Evolutionary conservation across 352 stramenopile species (phyloP), one percentile per base, ranked within the genome.

Genomic region (Globisporangium paddicum): DNA sequence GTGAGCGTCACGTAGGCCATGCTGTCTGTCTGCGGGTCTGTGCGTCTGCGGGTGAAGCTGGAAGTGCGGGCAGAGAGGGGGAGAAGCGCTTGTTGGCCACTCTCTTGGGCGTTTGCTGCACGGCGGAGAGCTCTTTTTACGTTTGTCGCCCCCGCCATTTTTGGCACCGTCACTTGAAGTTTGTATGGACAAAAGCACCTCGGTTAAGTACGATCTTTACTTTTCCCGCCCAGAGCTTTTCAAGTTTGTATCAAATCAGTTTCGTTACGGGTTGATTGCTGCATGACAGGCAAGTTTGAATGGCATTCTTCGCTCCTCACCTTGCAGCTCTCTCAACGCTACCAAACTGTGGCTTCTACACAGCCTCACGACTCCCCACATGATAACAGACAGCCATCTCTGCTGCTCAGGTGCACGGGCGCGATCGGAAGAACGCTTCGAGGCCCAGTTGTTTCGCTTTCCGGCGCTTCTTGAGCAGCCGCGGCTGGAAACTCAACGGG

Each of bases 1-100:
- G 87, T 93, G 37, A 98, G 75, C 62, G 86, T 95, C 50, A 95
- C 83, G 77, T 93, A 95, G 32, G 86, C 86, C 86, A 95, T 95
- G 38, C 9, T 16, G 18, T 40, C 8, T 44, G 47, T 54, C 32
- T 44, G 32, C 30, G 18, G 50, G 47, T 38, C 3, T 38, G 54
- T 35, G 26, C 45, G 16, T 48, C 44, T 55, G 46, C 6, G 30
- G 51, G 7, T 16, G 44, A 50, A 34, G 34, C 34, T 38, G 26
- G 3, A 37, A 51, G 41, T 21, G 21, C 30, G 32, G 14, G 44
- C 5, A 14, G 45, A 37, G n/a, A 51, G 25, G 45, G 45, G 44
- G 44, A 50, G 44, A 50, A 34, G 14, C 9, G 37, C 37, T 42
- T 8, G 6, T 42, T 5, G 37, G 6, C n/a, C 37, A 14, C 37